Conservation (phyloP, 768 basidiomycete species). For the Boletus rufocinnamomeus region DNA sequence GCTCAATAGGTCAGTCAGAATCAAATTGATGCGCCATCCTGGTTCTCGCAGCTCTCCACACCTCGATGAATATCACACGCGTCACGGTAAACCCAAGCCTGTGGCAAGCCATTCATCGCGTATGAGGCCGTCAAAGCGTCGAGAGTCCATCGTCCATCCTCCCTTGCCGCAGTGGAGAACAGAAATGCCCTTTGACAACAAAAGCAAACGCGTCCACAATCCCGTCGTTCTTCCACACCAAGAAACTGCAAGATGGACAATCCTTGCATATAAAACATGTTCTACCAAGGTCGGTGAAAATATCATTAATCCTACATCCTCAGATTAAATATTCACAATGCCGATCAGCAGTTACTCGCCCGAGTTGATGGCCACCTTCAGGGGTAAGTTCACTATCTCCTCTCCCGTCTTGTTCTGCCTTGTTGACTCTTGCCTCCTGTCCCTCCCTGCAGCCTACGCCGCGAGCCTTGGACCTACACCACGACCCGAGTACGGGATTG, state of each 20-base stretch:
- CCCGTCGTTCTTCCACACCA: slow-evolving; percentile 4
- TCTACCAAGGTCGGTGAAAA: slow-evolving; percentile 4
- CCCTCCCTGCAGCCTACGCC: slow-evolving; percentile 6
- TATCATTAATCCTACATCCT: not conserved
- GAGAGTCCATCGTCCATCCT: not conserved
- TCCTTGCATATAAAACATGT: slow-evolving; percentile 11
- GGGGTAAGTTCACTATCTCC: not conserved
- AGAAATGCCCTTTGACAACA: not conserved
- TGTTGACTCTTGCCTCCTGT: not conserved
- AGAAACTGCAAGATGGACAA: not conserved
- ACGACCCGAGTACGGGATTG: slow-evolving; percentile 6
- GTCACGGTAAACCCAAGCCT: not conserved
- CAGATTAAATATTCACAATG: slow-evolving; percentile 8
- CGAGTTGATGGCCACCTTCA: slow-evolving; percentile 12
- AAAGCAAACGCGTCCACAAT: slow-evolving; percentile 1
- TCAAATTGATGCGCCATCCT: not conserved
- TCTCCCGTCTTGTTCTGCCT: too few relatives aligned
- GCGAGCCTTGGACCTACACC: slow-evolving; percentile 1
- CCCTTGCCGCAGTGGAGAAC: not conserved
- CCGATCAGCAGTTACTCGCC: not conserved
- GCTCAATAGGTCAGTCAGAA: not conserved
- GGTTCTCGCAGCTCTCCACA: too few relatives aligned
- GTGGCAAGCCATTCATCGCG: not conserved
- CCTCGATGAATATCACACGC: not conserved
- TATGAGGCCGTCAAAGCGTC: not conserved